Evolutionary conservation across 108 stramenopile genomes (phyloP), one percentile per base, ranked within the genome.

Genomic region (Pseudonitzschia multiseries): DNA sequence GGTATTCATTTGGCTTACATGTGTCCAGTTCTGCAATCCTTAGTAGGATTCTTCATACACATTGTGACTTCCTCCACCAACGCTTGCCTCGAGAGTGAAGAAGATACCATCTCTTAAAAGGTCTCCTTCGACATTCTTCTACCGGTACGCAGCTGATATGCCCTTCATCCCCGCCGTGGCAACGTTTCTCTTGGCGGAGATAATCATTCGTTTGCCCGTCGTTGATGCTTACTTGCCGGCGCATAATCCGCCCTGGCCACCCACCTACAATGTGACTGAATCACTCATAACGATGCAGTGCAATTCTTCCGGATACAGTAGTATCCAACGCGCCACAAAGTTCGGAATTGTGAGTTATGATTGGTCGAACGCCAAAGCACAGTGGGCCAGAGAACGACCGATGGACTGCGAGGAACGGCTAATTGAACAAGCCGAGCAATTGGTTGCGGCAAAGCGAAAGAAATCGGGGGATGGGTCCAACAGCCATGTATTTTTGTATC

Each of bases 271-370:
- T 40, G 24, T 24, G 18, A 42, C 44, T 14, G 65, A 65, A n/a
- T 44, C 43, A 6, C 31, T 65, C 18, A 65, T 65, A n/a, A 44
- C 65, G 5, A 65, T 65, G 65, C 65, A 65, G 40, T 42, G 21
- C 13, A 65, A 65, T 65, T 22, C 41, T 4, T 65, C 65, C 40
- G 65, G 65, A 12, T 65, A 8, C 15, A 65, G 65, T 17, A 26
- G 24, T 10, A 17, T 31, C 17, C 21, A 42, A 18, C 65, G 65
- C 40, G 65, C 28, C 32, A 5, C 17, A 18, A 8, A 65, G 8
- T 65, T 65, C 40, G 65, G 65, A 26, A 65, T 65, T 65, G 44
- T 65, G 17, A 44, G 43, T 21, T 65, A 65, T 18, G 65, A 65
- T 46, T 65, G 65, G 65, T 41, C 40, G 15, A 65, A 65, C 41